A percentile compares a stretch with the other conserved stretches of the same genome.
Conservation (phyloP, 75 land plant genomes). For the Larix kaempferi region DNA sequence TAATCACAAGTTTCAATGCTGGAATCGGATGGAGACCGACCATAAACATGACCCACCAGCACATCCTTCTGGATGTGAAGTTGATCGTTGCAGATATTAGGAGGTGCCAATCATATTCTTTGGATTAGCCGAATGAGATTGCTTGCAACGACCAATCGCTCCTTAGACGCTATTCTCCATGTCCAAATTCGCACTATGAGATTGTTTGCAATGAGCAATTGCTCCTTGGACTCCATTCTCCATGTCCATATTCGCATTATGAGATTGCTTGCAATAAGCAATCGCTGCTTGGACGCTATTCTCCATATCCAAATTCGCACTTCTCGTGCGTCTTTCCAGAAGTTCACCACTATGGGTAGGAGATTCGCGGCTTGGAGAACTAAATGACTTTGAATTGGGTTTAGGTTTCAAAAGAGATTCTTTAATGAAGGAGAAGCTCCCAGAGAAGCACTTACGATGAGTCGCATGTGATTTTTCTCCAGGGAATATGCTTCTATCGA, state of each 20-base stretch:
- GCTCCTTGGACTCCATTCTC: too few species aligned
- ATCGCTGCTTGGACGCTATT: too few species aligned
- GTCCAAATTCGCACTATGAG: constrained; percentile 31
- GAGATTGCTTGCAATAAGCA: too few species aligned
- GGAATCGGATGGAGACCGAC: neutral
- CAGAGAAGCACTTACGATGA: constrained; percentile 43
- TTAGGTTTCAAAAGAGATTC: constrained; percentile 7
- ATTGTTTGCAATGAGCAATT: too few species aligned
- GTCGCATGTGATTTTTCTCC: constrained; percentile 13
- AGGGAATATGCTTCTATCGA: constrained; percentile 22
- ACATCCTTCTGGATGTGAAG: constrained; percentile 5
- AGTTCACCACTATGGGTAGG: constrained; percentile 12
- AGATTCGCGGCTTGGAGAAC: constrained; percentile 8
- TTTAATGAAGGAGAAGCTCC: constrained; percentile 10
- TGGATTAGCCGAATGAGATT: constrained; percentile 22
- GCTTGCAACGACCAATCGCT: constrained; percentile 67
- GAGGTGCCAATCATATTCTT: neutral
- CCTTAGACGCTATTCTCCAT: constrained; percentile 41
- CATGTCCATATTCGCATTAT: too few species aligned
- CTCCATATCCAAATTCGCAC: too few species aligned
- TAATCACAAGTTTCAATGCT: neutral
- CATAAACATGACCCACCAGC: too few species aligned
- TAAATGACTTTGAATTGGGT: constrained; percentile 13
- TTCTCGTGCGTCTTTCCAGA: constrained; percentile 24
- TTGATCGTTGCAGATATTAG: neutral